Evolutionary conservation across 192 early-diverging fungal species (phyloP), one percentile per base, ranked within the genome.

Genomic region (Phlyctochytrium planicorne): DNA sequence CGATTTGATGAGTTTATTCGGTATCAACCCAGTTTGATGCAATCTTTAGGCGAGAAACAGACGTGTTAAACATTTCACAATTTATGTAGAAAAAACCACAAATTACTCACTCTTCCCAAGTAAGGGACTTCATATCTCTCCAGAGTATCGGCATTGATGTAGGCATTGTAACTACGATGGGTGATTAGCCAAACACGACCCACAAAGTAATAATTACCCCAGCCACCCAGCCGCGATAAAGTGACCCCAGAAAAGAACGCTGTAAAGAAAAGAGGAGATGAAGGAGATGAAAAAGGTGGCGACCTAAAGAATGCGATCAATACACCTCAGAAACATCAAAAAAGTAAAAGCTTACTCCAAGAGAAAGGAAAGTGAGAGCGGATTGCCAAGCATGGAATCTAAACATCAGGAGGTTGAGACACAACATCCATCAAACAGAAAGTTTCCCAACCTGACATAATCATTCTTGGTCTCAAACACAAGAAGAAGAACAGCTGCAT

Each of bases 401-500:
- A 50, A n/a, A n/a, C n/a, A n/a, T n/a, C n/a, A n/a, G 36, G n/a
- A 23, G 3, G 36, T 17, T n/a, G n/a, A n/a, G n/a, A n/a, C n/a
- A n/a, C n/a, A n/a, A n/a, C 30, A 30, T 34, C 12, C 30, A 31
- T 55, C 30, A 25, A 57, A 2, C 37, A 17, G 55, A 37, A 1
- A 35, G 36, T 12, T 29, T 4, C 52, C 63, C 24, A 17, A 73
- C 66, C 85, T 73, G 30, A 87, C 87, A 67, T 87, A 88, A 60
- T 88, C 87, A 69, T 93, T 93, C 71, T 91, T 89, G 63, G 79
- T 82, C 70, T 93, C 91, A 30, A 89, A 50, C 25, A 93, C 78
- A 50, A 93, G 70, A 60, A 93, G 78, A n/a, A 89, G 31, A n/a
- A 87, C 76, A 4, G 87, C 91, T 84, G 70, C 20, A 14, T 47